phyloP scores from a whole-genome alignment of 228 moss, liverwort and hornwort genomes.

The Sphagnum fallax region DNA sequence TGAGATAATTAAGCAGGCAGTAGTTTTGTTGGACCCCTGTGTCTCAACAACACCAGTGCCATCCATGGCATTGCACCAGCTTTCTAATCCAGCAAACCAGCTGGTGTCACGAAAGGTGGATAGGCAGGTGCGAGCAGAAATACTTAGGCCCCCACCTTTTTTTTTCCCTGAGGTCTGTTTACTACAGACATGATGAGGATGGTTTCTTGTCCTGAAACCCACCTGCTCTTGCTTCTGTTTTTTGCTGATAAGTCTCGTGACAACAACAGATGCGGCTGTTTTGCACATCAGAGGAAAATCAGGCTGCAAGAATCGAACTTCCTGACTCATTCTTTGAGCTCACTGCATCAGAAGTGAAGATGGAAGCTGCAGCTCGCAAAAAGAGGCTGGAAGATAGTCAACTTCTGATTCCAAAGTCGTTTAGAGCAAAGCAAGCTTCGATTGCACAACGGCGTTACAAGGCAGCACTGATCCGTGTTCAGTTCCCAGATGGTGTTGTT shows the following conservation, averaged over 20 bases:
- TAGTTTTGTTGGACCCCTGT: conserved; percentile 23
- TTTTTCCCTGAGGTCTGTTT: too few species aligned
- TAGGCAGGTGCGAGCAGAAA: conserved; percentile 16
- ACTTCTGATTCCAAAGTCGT: conserved; percentile 31
- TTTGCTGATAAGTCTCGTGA: too few species aligned
- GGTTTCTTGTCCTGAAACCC: too few species aligned
- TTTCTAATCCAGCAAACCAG: not conserved
- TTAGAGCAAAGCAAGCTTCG: conserved; percentile 30
- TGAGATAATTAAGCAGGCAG: conserved; percentile 18
- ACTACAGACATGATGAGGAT: too few species aligned
- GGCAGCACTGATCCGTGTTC: conserved; percentile 25
- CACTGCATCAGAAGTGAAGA: conserved; percentile 25
- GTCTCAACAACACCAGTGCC: conserved; percentile 4
- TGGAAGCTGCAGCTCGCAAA: conserved; percentile 27
- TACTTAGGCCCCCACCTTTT: too few species aligned
- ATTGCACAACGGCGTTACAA: conserved; percentile 17
- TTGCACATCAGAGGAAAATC: conserved; percentile 8
- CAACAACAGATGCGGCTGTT: conserved; percentile 27
- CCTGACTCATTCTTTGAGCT: conserved; percentile 33
- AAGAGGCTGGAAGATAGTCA: conserved; percentile 39
- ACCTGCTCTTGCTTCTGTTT: too few species aligned
- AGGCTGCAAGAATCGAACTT: conserved; percentile 20
- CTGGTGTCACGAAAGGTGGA: conserved; percentile 6
- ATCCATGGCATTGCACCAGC: conserved; percentile 1
- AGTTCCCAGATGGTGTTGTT: conserved; percentile 34